Base-by-base conservation (phyloP, 1,139 yeast genomes). In the Kluyveromyces sp. region DNA sequence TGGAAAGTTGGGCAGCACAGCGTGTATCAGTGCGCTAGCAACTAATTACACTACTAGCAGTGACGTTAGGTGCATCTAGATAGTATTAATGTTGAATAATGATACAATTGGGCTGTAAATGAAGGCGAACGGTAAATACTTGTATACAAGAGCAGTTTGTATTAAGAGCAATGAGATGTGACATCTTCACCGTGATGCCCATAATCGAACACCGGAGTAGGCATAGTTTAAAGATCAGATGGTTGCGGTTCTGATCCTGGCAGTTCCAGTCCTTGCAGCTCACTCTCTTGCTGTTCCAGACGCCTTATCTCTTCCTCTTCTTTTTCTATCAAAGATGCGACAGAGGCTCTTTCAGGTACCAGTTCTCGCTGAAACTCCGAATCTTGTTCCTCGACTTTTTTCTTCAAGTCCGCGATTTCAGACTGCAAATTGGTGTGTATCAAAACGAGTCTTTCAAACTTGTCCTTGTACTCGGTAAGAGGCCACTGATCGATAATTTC, bases 401-500 rank as follows among this genome's bases (percentile, higher is more conserved):
- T 38, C 17, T 47, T 45, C 17, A 59, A 40, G 9, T 44, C 40
- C 13, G 46, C 48, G 4, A 55, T 49, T 26, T 57, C 55, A 3
- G 50, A 28, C 8, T 47, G 43, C 16, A 61, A 32, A 13, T 48
- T 52, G 9, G 44, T 38, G 36, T 50, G 56, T 32, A 49, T 46
- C 9, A 48, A 42, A 12, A 47, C 37, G 18, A 55, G 46, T 9
- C 47, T 42, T 11, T 49, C 41, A 33, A 55, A 57, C 15, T 52
- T 54, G 16, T 52, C 50, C 25, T 50, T 51, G 44, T 57, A 55
- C 31, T 56, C 61, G 8, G 54, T 49, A 4, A 57, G 43, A 2
- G 65, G 63, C 62, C 64, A 60, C 33, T 57, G 47, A 2, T 47
- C 52, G 11, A 57, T 52, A 15, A 61, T 49, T 37, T 59, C 64